A percentile compares a stretch with the other conserved stretches of the same genome.
Evolutionary conservation across 805 yeast genomes (phyloP).

Genomic region (Starmerella sirachaensis): DNA sequence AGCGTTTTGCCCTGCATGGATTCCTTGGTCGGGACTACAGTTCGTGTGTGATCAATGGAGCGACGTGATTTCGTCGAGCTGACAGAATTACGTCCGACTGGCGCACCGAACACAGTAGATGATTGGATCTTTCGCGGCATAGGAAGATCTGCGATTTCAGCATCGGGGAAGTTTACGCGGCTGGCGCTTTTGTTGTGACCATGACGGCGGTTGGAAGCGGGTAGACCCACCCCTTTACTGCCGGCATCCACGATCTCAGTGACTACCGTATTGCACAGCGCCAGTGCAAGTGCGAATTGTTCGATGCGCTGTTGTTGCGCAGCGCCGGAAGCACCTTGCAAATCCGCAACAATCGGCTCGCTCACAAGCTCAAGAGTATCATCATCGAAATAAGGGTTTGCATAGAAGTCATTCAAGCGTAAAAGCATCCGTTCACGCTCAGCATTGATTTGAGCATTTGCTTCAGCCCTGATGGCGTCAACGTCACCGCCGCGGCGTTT

Average conservation of each 20-base stretch:
- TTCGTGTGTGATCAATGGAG: neutral
- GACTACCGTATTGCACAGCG: conserved; percentile 65
- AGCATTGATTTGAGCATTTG: conserved; percentile 32
- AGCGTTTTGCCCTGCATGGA: conserved; percentile 28
- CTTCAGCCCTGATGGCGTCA: conserved; percentile 35
- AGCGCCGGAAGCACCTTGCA: conserved; percentile 31
- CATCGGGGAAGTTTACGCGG: no score
- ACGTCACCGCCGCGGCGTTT: conserved; percentile 44
- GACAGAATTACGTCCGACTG: conserved; percentile 9
- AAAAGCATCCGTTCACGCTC: conserved; percentile 41
- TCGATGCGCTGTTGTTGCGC: conserved; percentile 40
- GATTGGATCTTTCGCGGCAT: neutral
- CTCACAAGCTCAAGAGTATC: conserved; percentile 38
- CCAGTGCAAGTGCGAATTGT: conserved; percentile 51
- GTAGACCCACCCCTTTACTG: neutral
- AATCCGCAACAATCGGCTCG: conserved; percentile 44
- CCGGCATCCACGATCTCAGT: conserved; percentile 34
- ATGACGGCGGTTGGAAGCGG: no score
- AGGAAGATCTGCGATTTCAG: conserved; percentile 2
- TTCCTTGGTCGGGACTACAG: conserved; percentile 1
- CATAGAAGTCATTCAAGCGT: conserved; percentile 28
- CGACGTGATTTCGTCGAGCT: conserved; percentile 4
- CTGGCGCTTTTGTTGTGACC: no score
- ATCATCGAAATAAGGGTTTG: conserved; percentile 37
- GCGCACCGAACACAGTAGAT: conserved; percentile 1